Percentiles rank a stretch among this genome's conserved stretches.
Evolutionary conservation across 768 basidiomycete species (phyloP).

Genomic region (Zangia roseola): DNA sequence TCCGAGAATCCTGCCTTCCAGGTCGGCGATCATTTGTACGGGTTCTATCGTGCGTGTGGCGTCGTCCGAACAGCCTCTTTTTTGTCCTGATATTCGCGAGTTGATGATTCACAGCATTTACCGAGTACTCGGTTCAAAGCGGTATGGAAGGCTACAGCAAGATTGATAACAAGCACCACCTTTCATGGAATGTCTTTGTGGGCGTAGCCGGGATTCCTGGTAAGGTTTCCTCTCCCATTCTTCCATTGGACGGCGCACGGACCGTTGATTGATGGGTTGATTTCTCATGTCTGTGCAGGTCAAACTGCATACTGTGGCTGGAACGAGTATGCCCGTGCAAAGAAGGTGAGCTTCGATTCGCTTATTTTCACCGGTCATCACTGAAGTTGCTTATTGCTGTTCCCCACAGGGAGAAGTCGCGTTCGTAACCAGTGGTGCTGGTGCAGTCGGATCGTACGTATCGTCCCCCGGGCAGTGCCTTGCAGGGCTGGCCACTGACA

Average conservation of each 20-base stretch:
- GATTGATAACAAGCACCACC: slow-evolving; percentile 24
- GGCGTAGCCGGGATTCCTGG: slow-evolving; percentile 30
- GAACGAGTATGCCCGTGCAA: slow-evolving; percentile 9
- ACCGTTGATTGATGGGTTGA: too few species aligned
- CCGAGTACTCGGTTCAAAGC: slow-evolving; percentile 15
- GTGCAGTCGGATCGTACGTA: slow-evolving; percentile 60
- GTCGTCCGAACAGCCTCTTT: background rate
- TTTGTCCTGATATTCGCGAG: slow-evolving; percentile 13
- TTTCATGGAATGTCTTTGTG: slow-evolving; percentile 29
- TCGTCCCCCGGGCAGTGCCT: background rate
- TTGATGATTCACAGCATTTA: slow-evolving; percentile 23
- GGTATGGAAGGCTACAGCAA: background rate
- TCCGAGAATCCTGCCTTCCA: slow-evolving; percentile 4
- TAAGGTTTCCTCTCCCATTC: background rate
- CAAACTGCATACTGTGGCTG: slow-evolving; percentile 12
- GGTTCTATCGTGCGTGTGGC: slow-evolving; percentile 27
- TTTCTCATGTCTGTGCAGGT: slow-evolving; percentile 4
- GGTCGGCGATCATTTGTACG: slow-evolving; percentile 3
- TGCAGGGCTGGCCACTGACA: background rate
- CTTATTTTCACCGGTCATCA: background rate
- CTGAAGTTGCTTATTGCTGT: background rate
- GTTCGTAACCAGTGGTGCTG: slow-evolving; percentile 46
- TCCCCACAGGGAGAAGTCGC: slow-evolving; percentile 43
- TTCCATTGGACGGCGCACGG: too few species aligned
- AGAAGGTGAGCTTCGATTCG: slow-evolving; percentile 20